Conservation (phyloP, 164 flowering plant species). For the Vitis amurensis region DNA sequence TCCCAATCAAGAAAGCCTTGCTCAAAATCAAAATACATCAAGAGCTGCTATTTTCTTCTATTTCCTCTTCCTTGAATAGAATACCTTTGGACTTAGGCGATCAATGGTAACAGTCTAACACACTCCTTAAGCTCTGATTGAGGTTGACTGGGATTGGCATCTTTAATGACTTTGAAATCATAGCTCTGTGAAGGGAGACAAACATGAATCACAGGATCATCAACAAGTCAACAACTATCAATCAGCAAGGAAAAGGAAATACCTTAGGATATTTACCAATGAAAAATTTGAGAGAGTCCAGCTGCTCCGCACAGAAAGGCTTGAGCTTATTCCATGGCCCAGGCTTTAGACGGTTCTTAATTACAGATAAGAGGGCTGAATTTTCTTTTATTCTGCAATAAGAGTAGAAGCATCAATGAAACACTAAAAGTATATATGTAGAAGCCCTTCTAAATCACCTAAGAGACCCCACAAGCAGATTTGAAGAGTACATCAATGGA, state of each 20-base stretch:
- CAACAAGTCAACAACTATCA: background rate
- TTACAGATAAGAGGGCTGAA: constrained; percentile 39
- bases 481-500: too few species aligned
- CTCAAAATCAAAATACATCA: too few species aligned
- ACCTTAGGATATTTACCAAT: constrained; percentile 75
- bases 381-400: constrained; percentile 66
- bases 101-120: too few species aligned
- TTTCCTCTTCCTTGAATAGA: too few species aligned
- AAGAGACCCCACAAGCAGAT: too few species aligned
- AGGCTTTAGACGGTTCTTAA: constrained; percentile 71
- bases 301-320: constrained; percentile 55
- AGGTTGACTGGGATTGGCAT: too few species aligned
- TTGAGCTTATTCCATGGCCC: constrained; percentile 68
- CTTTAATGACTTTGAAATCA: too few species aligned
- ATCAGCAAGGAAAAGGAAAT: background rate
- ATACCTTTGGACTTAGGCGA: too few species aligned
- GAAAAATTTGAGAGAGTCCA: constrained; percentile 66
- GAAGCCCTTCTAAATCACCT: background rate
- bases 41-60: too few species aligned
- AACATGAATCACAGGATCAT: background rate
- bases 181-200: too few species aligned
- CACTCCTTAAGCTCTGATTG: too few species aligned
- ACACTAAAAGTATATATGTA: background rate
- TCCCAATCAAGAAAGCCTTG: too few species aligned
- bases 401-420: constrained; percentile 6